These are phyloP conservation scores for Saturnispora zaruensis DNA, from an alignment of 805 yeast species.

Conservation along the genomic window DNA sequence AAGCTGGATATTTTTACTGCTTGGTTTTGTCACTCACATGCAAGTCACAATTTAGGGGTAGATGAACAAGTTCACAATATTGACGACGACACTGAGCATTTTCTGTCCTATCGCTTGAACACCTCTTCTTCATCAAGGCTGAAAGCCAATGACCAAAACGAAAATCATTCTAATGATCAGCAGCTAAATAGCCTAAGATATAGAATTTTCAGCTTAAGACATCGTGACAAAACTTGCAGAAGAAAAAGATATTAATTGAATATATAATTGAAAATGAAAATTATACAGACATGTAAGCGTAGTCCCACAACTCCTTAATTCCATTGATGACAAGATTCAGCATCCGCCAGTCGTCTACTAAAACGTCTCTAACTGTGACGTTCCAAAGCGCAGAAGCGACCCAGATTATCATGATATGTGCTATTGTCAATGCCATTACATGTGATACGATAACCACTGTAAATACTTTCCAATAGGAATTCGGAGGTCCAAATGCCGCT, in stretches of 20 bases:
- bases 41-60: not conserved
- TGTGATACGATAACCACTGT: conserved; percentile 22
- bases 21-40: not conserved
- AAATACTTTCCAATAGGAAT: conserved; percentile 23
- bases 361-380: conserved; percentile 15
- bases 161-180: not conserved
- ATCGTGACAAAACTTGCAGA: not conserved
- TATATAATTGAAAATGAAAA: too few species aligned
- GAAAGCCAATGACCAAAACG: not conserved
- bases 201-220: not conserved
- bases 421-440: conserved; percentile 15
- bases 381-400: conserved; percentile 17
- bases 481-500: not conserved
- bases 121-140: not conserved
- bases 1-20: not conserved
- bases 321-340: conserved; percentile 17
- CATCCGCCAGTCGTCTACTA: conserved; percentile 24
- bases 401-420: conserved; percentile 19
- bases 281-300: conserved; percentile 1
- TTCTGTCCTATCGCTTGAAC: not conserved
- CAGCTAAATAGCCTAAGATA: not conserved
- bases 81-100: not conserved
- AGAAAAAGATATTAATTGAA: not conserved
- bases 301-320: conserved; percentile 17
- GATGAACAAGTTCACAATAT: not conserved